Evolutionary conservation across 495 filamentous ascomycete genomes (phyloP).

Genomic region (Trichodelitschia bisporula): DNA sequence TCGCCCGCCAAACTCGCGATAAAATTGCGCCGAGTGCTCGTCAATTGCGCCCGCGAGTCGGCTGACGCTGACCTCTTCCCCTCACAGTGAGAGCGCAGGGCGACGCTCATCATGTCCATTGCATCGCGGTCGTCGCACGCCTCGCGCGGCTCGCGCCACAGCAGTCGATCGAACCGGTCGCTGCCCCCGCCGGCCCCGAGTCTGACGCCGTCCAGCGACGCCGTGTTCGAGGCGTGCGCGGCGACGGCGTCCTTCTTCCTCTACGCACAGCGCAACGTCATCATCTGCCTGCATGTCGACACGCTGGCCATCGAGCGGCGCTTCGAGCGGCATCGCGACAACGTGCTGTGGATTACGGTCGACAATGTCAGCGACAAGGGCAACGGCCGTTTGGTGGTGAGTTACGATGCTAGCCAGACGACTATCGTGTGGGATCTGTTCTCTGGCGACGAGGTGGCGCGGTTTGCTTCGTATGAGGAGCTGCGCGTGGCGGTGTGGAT

Average conservation of each 20-base stretch:
- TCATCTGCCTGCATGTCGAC: constrained; percentile 75
- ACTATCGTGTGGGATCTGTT: constrained; percentile 94
- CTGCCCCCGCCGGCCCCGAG: constrained; percentile 21
- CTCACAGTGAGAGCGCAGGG: too few species aligned
- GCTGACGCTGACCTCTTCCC: too few species aligned
- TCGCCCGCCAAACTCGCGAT: too few species aligned
- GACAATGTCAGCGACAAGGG: constrained; percentile 85
- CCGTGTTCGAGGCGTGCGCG: constrained; percentile 58
- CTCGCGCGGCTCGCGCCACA: constrained; percentile 32
- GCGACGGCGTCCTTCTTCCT: constrained; percentile 73
- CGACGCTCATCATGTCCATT: too few species aligned
- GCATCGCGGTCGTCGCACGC: too few species aligned
- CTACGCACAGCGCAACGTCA: constrained; percentile 52
- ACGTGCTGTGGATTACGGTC: constrained; percentile 58
- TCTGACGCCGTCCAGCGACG: constrained; percentile 26
- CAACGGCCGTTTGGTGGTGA: constrained; percentile 65
- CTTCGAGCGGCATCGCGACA: constrained; percentile 64
- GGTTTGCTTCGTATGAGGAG: constrained; percentile 75
- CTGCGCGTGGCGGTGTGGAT: constrained; percentile 80
- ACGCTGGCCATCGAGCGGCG: constrained; percentile 70
- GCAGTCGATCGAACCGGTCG: constrained; percentile 21
- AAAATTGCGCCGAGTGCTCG: too few species aligned
- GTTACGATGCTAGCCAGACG: constrained; percentile 75
- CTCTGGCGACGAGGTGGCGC: constrained; percentile 70
- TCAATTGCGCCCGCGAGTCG: too few species aligned